Conservation (phyloP, 2,329 filamentous ascomycete species). For the Blumeria graminis region DNA sequence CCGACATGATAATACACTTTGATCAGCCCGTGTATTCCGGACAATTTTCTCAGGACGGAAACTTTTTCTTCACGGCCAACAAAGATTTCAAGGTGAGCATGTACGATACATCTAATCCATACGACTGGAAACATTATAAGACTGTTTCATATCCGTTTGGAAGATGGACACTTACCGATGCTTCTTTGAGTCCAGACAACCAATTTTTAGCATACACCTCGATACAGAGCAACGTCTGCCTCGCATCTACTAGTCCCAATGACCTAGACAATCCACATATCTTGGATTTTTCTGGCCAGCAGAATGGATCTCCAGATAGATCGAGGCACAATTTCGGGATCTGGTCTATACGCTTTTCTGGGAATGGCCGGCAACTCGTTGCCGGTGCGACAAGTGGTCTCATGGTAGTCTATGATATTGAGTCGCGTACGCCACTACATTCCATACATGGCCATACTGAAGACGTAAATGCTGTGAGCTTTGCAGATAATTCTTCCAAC, state of each 20-base stretch:
- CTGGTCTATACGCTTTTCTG: slow-evolving; percentile 81
- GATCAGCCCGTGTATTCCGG: slow-evolving; percentile 75
- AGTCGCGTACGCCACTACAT: slow-evolving; percentile 50
- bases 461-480: slow-evolving; percentile 93
- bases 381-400: slow-evolving; percentile 61
- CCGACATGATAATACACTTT: slow-evolving; percentile 76
- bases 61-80: slow-evolving; percentile 83
- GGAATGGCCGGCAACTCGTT: slow-evolving; percentile 73
- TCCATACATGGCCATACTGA: slow-evolving; percentile 41
- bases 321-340: slow-evolving; percentile 31
- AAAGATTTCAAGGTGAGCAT: slow-evolving; percentile 89
- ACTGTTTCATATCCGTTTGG: slow-evolving; percentile 66
- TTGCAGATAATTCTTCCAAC: slow-evolving; percentile 69
- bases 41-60: slow-evolving; percentile 89
- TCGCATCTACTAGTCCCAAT: slow-evolving; percentile 67
- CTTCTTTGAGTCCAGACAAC: slow-evolving; percentile 75
- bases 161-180: slow-evolving; percentile 91
- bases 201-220: slow-evolving; percentile 79
- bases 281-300: slow-evolving; percentile 42
- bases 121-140: slow-evolving; percentile 90
- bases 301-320: slow-evolving; percentile 9
- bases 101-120: slow-evolving; percentile 93
- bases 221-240: slow-evolving; percentile 59
- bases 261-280: slow-evolving; percentile 58
- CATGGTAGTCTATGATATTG: slow-evolving; percentile 82